These are phyloP conservation scores for Lactarius trivialis DNA, from an alignment of 768 basidiomycete species.

Conservation along the genomic window DNA sequence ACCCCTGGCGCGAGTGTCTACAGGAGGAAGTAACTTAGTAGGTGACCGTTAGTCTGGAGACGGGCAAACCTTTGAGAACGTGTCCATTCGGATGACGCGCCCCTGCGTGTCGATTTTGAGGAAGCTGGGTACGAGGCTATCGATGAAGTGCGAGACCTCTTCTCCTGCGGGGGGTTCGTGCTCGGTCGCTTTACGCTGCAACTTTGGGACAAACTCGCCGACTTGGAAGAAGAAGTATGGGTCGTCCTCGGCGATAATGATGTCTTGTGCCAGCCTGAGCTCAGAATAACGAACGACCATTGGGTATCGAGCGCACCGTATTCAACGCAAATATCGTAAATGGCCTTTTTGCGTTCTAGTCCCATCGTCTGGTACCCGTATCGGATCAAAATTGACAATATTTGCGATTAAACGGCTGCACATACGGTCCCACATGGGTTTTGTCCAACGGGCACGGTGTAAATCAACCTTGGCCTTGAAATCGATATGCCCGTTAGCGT, in stretches of 20 bases:
- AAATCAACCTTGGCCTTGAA: constrained; percentile 62
- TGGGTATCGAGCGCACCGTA: constrained; percentile 42
- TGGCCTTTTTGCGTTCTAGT: constrained; percentile 58
- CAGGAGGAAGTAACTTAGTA: not conserved
- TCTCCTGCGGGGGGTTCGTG: constrained; percentile 25
- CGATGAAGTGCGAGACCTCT: constrained; percentile 43
- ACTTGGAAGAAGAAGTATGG: constrained; percentile 75
- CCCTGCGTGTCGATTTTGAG: constrained; percentile 71
- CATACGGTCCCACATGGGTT: constrained; percentile 73
- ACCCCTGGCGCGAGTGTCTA: constrained; percentile 75
- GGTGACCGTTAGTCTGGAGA: constrained; percentile 13
- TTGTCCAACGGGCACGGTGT: constrained; percentile 76
- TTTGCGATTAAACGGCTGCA: not conserved
- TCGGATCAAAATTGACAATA: not conserved
- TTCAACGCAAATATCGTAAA: constrained; percentile 78
- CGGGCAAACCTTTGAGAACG: constrained; percentile 58
- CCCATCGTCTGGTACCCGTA: constrained; percentile 47
- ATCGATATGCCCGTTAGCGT: not conserved
- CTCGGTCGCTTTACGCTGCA: constrained; percentile 26
- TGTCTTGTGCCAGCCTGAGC: constrained; percentile 34
- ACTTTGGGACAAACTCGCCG: constrained; percentile 45
- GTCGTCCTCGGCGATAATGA: constrained; percentile 80
- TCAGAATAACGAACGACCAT: constrained; percentile 4
- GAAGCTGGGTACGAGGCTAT: constrained; percentile 54
- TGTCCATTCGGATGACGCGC: constrained; percentile 77